These are phyloP conservation scores for Penicillium samsonianum DNA, from an alignment of 495 filamentous ascomycete species.

Conservation along the genomic window DNA sequence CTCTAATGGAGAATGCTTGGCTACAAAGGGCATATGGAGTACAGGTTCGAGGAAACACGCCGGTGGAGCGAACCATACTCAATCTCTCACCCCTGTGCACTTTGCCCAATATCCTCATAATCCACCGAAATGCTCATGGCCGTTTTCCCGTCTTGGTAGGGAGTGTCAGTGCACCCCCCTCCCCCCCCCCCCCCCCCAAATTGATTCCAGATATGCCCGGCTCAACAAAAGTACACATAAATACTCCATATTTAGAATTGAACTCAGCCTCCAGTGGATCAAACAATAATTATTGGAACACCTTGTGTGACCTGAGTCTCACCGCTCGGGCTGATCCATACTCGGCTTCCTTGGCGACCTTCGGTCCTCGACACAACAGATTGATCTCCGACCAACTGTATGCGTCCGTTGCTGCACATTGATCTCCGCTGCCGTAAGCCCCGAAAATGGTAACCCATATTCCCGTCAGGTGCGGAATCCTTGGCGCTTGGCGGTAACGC, in stretches of 20 bases:
- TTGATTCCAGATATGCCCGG: constrained; percentile 3
- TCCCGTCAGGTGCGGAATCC: constrained; percentile 25
- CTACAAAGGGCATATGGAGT: constrained; percentile 6
- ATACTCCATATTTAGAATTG: constrained; percentile 14
- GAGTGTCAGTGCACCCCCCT: not conserved
- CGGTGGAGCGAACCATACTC: constrained; percentile 5
- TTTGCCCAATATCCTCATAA: not conserved
- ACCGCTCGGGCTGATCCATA: constrained; percentile 28
- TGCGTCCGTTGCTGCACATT: constrained; percentile 14
- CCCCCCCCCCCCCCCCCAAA: too few species aligned
- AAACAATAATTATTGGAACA: constrained; percentile 1
- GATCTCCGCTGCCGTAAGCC: constrained; percentile 18
- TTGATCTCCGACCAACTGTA: constrained; percentile 26
- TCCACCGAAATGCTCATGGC: not conserved
- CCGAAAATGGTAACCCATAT: constrained; percentile 14
- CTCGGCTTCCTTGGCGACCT: constrained; percentile 27
- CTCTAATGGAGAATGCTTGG: constrained; percentile 33
- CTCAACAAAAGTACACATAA: not conserved
- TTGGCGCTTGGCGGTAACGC: constrained; percentile 46
- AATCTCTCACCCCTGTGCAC: not conserved
- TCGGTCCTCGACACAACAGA: constrained; percentile 15
- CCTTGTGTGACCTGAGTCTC: constrained; percentile 21
- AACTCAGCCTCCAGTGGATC: constrained; percentile 13
- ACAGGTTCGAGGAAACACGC: constrained; percentile 17
- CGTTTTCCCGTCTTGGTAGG: not conserved